Evolutionary conservation across 2,329 filamentous ascomycete species (phyloP), one percentile per base, ranked within the genome.

Genomic region (Phyllosticta paracitricarpa): DNA sequence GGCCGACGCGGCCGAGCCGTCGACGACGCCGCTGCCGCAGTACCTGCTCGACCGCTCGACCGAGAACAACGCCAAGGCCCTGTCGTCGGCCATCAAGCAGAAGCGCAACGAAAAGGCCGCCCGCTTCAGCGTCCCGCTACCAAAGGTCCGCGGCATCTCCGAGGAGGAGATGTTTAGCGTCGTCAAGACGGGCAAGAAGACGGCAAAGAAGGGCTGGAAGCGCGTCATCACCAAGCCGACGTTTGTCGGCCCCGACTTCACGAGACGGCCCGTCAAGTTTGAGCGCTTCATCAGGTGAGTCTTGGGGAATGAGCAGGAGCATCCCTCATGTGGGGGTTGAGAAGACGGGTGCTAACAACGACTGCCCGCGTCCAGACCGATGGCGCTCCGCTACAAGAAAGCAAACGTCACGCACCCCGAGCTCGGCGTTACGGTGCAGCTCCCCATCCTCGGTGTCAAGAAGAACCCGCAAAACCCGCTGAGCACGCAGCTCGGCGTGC

Each of bases 121-220:
- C 57, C 89, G 93, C 72, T 97, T 97, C 74, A 84, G 83, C 33
- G 94, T 97, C 51, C 94, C 94, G 1, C 76, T 99, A 70, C 94
- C 94, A 40, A 97, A 96, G 78, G 94, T 97, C 54, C 85, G 89
- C 70, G 93, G 91, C 65, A 97, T 97, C 68, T 86, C 84, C 67
- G 93, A 97, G 79, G 91, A 96, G 81, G 93, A 96, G 79, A 93
- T 97, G 88, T 97, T 97, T 81, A 93, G 90, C 77, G 92, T 96
- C 14, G 86, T 97, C 70, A 91, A 91, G 79, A 97, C 93, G 33
- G 93, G 94, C 69, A 95, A 95, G 84, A 97, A 96, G 82, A 91
- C 87, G 2, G 82, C 86, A 61, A 91, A 95, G 84, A 95, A 94
- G 82, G 81, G 81, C 62, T 81, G 87, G 87, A 89, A 89, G 78